Evolutionary conservation across 257 asterid genomes (phyloP).

Genomic region (Primulina tabacum): DNA sequence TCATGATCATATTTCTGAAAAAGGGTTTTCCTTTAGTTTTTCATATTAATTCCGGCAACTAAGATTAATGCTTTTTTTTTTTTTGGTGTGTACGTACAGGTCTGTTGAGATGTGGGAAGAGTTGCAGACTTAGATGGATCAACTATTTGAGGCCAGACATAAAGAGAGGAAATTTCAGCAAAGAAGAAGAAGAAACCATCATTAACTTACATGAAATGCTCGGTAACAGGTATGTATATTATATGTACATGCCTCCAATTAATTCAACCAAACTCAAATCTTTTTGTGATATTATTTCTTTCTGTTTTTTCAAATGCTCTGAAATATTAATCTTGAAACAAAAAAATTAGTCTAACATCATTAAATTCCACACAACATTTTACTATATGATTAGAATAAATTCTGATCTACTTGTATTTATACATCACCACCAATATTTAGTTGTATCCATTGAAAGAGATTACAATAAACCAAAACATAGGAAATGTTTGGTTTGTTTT

Average conservation of each 20-base stretch:
- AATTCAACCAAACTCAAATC: no score
- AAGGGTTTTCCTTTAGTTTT: no score
- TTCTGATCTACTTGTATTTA: no score
- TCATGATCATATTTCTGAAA: no score
- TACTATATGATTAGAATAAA: no score
- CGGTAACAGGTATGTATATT: constrained; percentile 48
- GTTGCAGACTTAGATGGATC: constrained; percentile 64
- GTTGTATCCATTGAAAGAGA: background rate
- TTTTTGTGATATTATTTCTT: no score
- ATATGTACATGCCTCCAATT: background rate
- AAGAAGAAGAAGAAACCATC: constrained; percentile 55
- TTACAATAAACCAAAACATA: background rate
- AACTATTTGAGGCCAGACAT: constrained; percentile 60
- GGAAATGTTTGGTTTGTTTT: background rate
- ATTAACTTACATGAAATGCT: constrained; percentile 52
- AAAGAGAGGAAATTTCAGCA: constrained; percentile 59
- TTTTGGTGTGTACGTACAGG: constrained; percentile 23
- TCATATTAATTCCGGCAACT: no score
- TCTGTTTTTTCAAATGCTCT: no score
- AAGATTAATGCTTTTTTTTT: no score
- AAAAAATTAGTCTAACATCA: no score
- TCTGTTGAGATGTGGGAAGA: constrained; percentile 63
- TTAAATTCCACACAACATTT: background rate
- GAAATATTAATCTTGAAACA: no score
- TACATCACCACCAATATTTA: no score